Conservation (phyloP, 768 basidiomycete genomes). For the Xerocomellus chrysenteron region DNA sequence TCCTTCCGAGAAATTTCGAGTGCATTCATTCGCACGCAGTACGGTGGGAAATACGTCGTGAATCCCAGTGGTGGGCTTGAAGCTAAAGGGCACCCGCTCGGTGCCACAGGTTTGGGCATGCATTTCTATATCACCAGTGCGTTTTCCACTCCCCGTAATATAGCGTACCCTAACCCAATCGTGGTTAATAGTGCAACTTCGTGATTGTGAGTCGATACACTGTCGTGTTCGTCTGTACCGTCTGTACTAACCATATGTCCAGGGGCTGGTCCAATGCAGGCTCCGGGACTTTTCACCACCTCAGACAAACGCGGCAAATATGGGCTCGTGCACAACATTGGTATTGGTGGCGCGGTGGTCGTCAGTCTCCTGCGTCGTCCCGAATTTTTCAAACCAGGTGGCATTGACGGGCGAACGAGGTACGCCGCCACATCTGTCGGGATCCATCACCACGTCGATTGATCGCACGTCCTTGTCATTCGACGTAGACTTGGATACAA, state of each 20-base stretch:
- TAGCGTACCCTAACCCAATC: not conserved
- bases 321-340: conserved; percentile 81
- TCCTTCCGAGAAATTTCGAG: not conserved
- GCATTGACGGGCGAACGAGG: conserved; percentile 67
- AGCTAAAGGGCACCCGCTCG: conserved; percentile 86
- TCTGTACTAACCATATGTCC: not conserved
- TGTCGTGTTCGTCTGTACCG: not conserved
- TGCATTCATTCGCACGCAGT: conserved; percentile 38
- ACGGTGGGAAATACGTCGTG: conserved; percentile 81
- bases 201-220: conserved; percentile 51
- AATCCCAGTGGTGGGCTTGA: conserved; percentile 86
- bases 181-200: conserved; percentile 60
- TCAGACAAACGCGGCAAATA: conserved; percentile 71
- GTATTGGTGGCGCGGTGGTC: conserved; percentile 78
- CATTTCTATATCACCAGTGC: conserved; percentile 82
- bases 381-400: conserved; percentile 69
- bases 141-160: conserved; percentile 19
- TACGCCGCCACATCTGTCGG: conserved; percentile 24
- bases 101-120: conserved; percentile 83
- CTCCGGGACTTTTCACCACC: conserved; percentile 61
- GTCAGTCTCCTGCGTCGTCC: conserved; percentile 75
- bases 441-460: not conserved
- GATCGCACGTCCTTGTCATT: not conserved
- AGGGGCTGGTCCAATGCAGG: conserved; percentile 89
- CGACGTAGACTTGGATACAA: conserved; percentile 70